Conservation (phyloP, 768 basidiomycete genomes). For the Naganishia friedmannii region DNA sequence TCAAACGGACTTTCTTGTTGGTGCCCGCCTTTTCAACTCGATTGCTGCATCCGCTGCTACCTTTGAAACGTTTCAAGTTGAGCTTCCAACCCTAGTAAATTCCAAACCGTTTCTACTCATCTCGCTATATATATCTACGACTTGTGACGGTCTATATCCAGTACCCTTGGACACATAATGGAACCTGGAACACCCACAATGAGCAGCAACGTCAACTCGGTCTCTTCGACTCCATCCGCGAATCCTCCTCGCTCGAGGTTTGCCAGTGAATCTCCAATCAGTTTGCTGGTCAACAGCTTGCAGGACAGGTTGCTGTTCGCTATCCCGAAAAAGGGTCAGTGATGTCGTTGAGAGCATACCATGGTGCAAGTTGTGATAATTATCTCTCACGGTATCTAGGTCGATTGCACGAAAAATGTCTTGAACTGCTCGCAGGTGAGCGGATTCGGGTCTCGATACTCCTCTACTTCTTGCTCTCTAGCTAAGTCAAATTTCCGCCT, state of each 20-base stretch:
- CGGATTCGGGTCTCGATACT: neutral
- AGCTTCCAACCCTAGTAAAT: neutral
- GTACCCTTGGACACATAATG: neutral
- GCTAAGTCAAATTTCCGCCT: neutral
- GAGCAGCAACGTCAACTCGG: constrained; percentile 27
- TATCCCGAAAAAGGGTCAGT: constrained; percentile 90
- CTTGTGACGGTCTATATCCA: neutral
- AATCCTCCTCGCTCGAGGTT: constrained; percentile 40
- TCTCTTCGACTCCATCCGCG: constrained; percentile 29
- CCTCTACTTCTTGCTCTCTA: neutral
- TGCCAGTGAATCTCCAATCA: constrained; percentile 52
- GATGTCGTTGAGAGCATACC: neutral
- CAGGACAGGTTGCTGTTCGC: constrained; percentile 86
- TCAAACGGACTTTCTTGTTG: neutral
- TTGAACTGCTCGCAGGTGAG: constrained; percentile 77
- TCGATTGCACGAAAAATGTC: constrained; percentile 82
- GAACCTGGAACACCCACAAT: constrained; percentile 23
- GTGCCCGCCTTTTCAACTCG: neutral
- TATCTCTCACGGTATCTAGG: constrained; percentile 55
- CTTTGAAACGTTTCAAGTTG: neutral
- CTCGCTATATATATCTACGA: too few relatives aligned
- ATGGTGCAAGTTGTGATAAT: neutral
- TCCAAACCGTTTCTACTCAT: neutral
- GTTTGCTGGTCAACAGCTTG: constrained; percentile 69
- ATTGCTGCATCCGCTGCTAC: too few relatives aligned